phyloP scores from a whole-genome alignment of 139 green algal genomes.

The Haematococcus sp. region DNA sequence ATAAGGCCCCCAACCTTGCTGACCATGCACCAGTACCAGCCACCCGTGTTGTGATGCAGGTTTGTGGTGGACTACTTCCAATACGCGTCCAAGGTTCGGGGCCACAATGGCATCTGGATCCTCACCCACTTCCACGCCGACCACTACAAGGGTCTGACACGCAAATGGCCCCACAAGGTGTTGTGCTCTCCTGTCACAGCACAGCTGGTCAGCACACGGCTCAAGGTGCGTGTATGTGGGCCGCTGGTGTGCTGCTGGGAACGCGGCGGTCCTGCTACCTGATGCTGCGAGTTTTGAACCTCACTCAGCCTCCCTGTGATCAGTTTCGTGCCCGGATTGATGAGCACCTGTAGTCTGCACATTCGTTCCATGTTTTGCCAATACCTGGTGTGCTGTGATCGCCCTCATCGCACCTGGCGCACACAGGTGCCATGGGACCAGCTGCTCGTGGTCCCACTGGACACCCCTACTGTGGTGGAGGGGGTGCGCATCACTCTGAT shows the following conservation, averaged over 20 bases:
- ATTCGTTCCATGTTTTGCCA: too few species aligned
- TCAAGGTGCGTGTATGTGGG: slow-evolving; percentile 55
- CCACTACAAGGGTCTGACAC: slow-evolving; percentile 63
- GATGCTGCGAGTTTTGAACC: too few species aligned
- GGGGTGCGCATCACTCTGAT: slow-evolving; percentile 78
- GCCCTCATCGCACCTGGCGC: too few species aligned
- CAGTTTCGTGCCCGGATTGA: too few species aligned
- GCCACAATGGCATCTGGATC: slow-evolving; percentile 60
- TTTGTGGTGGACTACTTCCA: slow-evolving; percentile 79
- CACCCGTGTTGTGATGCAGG: slow-evolving; percentile 10
- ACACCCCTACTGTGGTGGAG: slow-evolving; percentile 43
- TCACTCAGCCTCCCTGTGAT: too few species aligned
- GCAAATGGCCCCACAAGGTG: slow-evolving; percentile 28
- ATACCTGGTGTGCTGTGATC: too few species aligned
- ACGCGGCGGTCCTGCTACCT: too few species aligned
- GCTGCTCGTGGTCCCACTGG: slow-evolving; percentile 32
- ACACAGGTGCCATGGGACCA: slow-evolving; percentile 26
- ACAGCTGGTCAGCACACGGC: slow-evolving; percentile 50
- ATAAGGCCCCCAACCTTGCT: neutral
- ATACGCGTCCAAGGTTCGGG: slow-evolving; percentile 9
- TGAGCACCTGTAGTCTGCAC: too few species aligned
- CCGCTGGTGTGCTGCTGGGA: too few species aligned
- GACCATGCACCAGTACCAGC: neutral
- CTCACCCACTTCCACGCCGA: slow-evolving; percentile 90
- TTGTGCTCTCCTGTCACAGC: slow-evolving; percentile 75